Evolutionary conservation across 176 grass and related monocot species (phyloP).

Genomic region (Oryza nivara): DNA sequence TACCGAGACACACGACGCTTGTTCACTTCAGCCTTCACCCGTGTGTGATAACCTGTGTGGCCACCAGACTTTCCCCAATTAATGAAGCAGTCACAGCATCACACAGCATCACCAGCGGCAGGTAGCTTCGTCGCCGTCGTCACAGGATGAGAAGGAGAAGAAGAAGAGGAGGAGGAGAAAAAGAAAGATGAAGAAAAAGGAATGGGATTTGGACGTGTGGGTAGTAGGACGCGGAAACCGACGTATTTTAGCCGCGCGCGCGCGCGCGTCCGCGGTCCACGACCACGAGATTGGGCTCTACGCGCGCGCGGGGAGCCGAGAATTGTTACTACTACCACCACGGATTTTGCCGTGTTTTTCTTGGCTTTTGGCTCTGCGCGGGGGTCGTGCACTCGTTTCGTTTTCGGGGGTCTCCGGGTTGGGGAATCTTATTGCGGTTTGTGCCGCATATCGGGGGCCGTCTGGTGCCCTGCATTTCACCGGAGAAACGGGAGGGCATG

Average conservation of each 20-base stretch:
- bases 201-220: neutral
- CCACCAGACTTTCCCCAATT: neutral
- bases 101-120: neutral
- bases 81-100: neutral
- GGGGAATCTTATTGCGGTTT: neutral
- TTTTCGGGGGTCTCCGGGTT: neutral
- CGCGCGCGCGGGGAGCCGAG: neutral
- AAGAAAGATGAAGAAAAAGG: neutral
- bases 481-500: neutral
- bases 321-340: neutral
- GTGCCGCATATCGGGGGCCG: neutral
- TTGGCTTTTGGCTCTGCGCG: no score
- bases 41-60: neutral
- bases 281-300: neutral
- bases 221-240: neutral
- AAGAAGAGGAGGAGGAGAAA: no score
- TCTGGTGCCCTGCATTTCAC: neutral
- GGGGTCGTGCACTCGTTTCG: neutral
- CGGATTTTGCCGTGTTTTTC: neutral
- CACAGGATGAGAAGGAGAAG: neutral
- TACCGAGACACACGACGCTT: no score
- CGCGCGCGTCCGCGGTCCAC: no score
- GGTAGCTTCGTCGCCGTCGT: neutral
- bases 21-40: no score
- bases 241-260: neutral